Conservation (phyloP, 441 rosid species). For the Populus hybrid region DNA sequence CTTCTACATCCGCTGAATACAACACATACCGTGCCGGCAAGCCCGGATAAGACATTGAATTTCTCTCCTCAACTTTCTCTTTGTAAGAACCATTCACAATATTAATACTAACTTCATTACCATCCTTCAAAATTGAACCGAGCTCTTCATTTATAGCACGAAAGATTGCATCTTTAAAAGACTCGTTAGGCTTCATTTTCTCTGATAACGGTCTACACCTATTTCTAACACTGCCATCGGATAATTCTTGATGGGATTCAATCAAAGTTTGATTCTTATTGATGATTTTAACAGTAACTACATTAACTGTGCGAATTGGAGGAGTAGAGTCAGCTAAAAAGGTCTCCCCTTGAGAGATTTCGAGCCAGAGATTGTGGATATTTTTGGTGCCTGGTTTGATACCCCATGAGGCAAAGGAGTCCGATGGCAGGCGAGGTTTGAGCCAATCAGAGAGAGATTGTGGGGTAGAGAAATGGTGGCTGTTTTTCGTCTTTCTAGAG, state of each 20-base stretch:
- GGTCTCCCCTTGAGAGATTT: slow-evolving; percentile 76
- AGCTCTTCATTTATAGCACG: slow-evolving; percentile 83
- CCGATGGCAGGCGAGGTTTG: slow-evolving; percentile 69
- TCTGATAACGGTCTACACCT: slow-evolving; percentile 77
- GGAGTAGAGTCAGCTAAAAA: slow-evolving; percentile 68
- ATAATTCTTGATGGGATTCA: slow-evolving; percentile 74
- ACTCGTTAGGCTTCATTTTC: slow-evolving; percentile 83
- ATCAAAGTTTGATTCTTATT: slow-evolving; percentile 41
- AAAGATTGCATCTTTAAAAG: slow-evolving; percentile 50
- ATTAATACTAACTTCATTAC: slow-evolving; percentile 23
- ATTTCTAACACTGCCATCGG: slow-evolving; percentile 64
- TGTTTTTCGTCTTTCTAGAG: slow-evolving; percentile 25
- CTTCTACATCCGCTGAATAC: slow-evolving; percentile 60
- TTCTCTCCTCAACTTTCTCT: slow-evolving; percentile 63
- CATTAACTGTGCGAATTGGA: slow-evolving; percentile 68
- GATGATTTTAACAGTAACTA: slow-evolving; percentile 53
- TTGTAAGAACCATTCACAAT: slow-evolving; percentile 57
- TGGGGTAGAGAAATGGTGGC: slow-evolving; percentile 52
- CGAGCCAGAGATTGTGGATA: slow-evolving; percentile 94
- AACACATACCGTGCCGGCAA: slow-evolving; percentile 70
- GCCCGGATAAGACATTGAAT: slow-evolving; percentile 75
- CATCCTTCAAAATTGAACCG: slow-evolving; percentile 36
- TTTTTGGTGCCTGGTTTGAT: slow-evolving; percentile 88
- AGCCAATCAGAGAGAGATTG: slow-evolving; percentile 92
- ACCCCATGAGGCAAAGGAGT: slow-evolving; percentile 83